Base-by-base conservation (phyloP, 805 yeast species). In the Maudiozyma bulderi region DNA sequence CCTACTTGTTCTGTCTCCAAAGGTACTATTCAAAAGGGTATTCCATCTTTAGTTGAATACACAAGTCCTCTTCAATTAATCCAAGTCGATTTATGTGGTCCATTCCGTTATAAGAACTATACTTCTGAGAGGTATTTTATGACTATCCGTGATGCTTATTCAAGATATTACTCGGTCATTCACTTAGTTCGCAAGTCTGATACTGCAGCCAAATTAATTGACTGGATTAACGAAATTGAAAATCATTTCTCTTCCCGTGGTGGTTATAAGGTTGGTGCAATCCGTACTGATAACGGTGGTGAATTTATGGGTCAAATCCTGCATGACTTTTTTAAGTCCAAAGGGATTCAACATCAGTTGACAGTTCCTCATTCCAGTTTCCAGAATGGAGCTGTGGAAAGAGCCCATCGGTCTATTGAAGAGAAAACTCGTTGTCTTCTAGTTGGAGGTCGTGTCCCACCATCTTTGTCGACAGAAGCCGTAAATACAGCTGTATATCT, bases 341-440 rank as follows among this genome's bases (percentile, higher is more conserved):
- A 47, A 20, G 53, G 51, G 3, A 51, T 53, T 29, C 11, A n/a
- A 20, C 54, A 53, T 46, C 49, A 53, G 43, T 20, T 51, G 2
- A 53, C 54, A 26, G 47, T 51, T 8, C 47, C 54, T 1, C 38
- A 53, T 35, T 31, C n/a, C n/a, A 51, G 50, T 44, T 51, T 38
- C 40, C 53, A 51, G 44, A 54, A 57, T 32, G 60, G 57, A 20
- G 51, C 31, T 32, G 56, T 43, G 34, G 58, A 54, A 40, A 42
- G 57, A 15, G 50, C 55, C 15, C 48, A 46, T 41, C 43, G 52
- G 4, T 34, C 57, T n/a, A 46, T 56, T 45, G 37, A 49, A 45
- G 55, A 50, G 6, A 28, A 32, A 26, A 30, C 52, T 4, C 34
- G 50, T 2, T 37, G 49, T 11, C 20, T 54, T 10, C 30, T 56